Conservation (phyloP, 208 protist species). For the Acanthamoeba pearcei region DNA sequence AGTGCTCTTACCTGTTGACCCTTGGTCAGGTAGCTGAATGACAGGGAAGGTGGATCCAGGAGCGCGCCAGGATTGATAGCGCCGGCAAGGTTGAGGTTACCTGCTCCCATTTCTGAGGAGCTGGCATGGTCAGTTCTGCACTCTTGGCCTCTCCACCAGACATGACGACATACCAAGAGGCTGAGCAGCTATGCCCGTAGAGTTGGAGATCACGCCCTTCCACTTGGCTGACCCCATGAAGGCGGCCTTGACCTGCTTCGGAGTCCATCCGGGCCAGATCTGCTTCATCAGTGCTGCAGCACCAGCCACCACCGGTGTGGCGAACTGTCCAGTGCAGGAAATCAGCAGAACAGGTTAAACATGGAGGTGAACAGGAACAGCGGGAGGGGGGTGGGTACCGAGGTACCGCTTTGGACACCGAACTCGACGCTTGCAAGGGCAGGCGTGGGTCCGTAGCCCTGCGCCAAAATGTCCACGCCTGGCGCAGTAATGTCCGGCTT, state of each 20-base stretch:
- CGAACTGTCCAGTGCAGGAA: neutral
- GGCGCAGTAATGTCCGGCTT: slow-evolving; percentile 13
- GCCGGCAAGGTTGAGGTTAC: neutral
- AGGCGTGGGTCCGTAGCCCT: neutral
- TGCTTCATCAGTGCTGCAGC: slow-evolving; percentile 34
- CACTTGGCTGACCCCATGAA: slow-evolving; percentile 7
- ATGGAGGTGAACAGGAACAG: neutral
- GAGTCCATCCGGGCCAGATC: neutral
- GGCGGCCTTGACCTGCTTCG: slow-evolving; percentile 34
- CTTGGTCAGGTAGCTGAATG: neutral
- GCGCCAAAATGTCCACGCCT: neutral
- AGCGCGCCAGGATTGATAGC: slow-evolving; percentile 14
- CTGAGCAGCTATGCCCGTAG: neutral
- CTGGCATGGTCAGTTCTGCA: neutral
- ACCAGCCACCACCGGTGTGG: neutral
- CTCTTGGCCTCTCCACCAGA: neutral
- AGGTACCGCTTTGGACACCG: neutral
- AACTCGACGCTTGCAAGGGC: neutral
- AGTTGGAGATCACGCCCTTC: neutral
- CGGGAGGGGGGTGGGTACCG: neutral
- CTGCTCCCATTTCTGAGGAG: neutral
- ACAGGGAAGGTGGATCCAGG: slow-evolving; percentile 7
- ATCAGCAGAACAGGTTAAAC: neutral
- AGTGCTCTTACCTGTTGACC: neutral
- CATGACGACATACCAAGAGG: neutral